A percentile compares a stretch with the other conserved stretches of the same genome.
Conservation (phyloP, 1,139 yeast species). For the Candida neerlandica region DNA sequence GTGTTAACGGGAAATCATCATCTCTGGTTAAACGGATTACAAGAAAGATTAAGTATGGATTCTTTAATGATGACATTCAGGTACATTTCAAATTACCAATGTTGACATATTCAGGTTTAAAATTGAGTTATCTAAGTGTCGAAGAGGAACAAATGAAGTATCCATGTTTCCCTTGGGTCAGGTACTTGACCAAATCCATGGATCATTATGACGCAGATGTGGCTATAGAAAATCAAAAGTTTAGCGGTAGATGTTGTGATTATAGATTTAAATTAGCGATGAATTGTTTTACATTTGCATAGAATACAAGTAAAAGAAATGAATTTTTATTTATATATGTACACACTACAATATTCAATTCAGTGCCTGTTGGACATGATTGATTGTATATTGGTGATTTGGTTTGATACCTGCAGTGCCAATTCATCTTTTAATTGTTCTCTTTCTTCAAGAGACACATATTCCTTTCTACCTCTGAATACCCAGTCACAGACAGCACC, state of each 20-base stretch:
- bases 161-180: constrained; percentile 51
- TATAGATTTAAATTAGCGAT: constrained; percentile 36
- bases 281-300: constrained; percentile 21
- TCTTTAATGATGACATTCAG: constrained; percentile 30
- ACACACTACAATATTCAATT: background rate
- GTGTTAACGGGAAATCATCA: constrained; percentile 36
- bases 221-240: constrained; percentile 1
- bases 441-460: constrained; percentile 27
- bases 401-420: constrained; percentile 30
- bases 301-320: constrained; percentile 7
- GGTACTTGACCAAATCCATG: constrained; percentile 38
- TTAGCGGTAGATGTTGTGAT: constrained; percentile 19
- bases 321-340: background rate
- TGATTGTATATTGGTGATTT: constrained; percentile 28
- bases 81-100: constrained; percentile 42
- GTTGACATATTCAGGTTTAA: constrained; percentile 47
- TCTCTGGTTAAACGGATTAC: constrained; percentile 24
- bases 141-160: constrained; percentile 47
- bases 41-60: constrained; percentile 12
- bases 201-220: constrained; percentile 5
- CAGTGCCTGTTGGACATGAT: constrained; percentile 19
- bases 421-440: constrained; percentile 27
- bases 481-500: constrained; percentile 42
- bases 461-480: constrained; percentile 39
- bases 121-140: constrained; percentile 41